Conservation (phyloP, 176 grass and related monocot species). For the Hordeum marinum region DNA sequence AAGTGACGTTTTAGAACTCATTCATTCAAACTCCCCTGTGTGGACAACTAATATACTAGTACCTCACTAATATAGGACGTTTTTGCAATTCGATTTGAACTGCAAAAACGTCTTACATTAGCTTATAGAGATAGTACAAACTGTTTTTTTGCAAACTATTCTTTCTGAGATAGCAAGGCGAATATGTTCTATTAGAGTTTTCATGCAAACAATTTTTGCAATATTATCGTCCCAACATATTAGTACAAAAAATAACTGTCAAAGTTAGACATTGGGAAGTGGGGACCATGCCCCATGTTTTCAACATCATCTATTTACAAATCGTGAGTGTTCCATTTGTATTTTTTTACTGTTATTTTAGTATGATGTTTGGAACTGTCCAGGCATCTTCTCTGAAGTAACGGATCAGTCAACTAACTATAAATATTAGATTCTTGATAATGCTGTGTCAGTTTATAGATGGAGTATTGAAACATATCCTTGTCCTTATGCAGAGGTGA, state of each 20-base stretch:
- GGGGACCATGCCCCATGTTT: not conserved
- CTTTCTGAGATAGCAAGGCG: not conserved
- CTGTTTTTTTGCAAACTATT: no score
- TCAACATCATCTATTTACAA: not conserved
- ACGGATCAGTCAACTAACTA: not conserved
- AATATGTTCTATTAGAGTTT: not conserved
- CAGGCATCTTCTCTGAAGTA: not conserved
- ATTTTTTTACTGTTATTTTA: not conserved
- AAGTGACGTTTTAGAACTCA: not conserved
- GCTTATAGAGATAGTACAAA: no score
- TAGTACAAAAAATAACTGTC: not conserved
- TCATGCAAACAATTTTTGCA: not conserved
- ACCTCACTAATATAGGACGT: no score
- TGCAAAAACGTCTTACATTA: no score
- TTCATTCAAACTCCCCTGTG: not conserved
- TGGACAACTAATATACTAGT: not conserved
- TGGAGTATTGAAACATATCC: not conserved
- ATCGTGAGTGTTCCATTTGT: not conserved
- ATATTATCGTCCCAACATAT: not conserved
- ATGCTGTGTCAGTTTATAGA: not conserved
- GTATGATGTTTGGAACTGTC: not conserved
- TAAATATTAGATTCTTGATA: not conserved
- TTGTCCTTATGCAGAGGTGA: conserved; percentile 45
- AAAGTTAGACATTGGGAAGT: not conserved
- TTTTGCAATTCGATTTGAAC: no score